Base-by-base conservation (phyloP, 768 basidiomycete species). In the Lactarius evosmus region DNA sequence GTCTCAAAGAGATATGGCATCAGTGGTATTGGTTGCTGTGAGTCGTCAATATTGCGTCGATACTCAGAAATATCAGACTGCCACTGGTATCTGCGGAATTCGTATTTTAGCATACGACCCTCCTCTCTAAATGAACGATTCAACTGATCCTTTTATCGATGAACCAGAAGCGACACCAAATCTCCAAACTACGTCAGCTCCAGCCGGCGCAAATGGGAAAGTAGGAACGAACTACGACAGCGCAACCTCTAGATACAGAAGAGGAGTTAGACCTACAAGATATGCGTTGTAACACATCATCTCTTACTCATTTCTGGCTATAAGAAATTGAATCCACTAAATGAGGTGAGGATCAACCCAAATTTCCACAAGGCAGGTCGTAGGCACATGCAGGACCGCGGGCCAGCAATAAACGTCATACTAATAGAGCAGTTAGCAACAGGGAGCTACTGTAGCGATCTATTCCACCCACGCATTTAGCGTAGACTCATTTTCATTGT, bases 321-420 rank as follows among this genome's bases (percentile, higher is more conserved):
- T 1, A 75, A 73, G 63, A 76, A 77, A 56, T 78, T 77, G 71
- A 77, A 79, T 52, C 77, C 77, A 36, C 74, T 75, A 60, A 5
- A 34, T n/a, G 17, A 44, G 17, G 40, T 44, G 11, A 44, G 11
- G 7, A 30, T 46, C 51, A 46, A 40, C 32, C 19, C 27, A 19
- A 22, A 16, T 34, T 7, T 12, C 25, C 22, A 8, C 17, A 19
- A 25, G 11, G 29, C 50, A n/a, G 50, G 5, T 22, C n/a, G 11
- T 29, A 52, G 19, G 25, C n/a, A 44, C 41, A 44, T n/a, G 41
- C 41, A 44, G n/a, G 41, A 44, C 9, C 41, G 41, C 4, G 41
- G 41, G 41, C 41, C 41, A 44, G n/a, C 41, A 44, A 44, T 44
- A 44, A 44, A 44, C 11, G 41, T 44, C 41, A 44, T 44, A n/a